Evolutionary conservation across 192 early-diverging fungal genomes (phyloP).

Genomic region (Gamsiella multidivaricata): DNA sequence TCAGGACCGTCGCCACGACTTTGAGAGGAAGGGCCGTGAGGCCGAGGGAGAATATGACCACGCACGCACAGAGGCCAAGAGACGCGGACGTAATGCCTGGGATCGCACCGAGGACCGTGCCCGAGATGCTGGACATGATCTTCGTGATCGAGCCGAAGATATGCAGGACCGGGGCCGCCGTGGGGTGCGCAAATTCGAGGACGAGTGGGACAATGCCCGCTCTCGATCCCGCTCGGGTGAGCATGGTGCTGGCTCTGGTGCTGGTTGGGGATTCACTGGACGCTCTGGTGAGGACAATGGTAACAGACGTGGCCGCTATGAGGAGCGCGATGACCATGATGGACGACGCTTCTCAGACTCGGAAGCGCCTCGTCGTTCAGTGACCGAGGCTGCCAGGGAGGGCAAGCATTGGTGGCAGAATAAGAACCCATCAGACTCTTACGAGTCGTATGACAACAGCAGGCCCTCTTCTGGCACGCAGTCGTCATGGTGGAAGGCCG

Average conservation of each 20-base stretch:
- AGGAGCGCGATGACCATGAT: slow-evolving; percentile 16
- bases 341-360: neutral
- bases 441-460: slow-evolving; percentile 27
- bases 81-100: slow-evolving; percentile 9
- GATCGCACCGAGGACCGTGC: slow-evolving; percentile 20
- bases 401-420: slow-evolving; percentile 37
- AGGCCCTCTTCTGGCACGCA: neutral
- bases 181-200: slow-evolving; percentile 15
- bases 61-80: slow-evolving; percentile 12
- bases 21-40: slow-evolving; percentile 5
- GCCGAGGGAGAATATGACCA: slow-evolving; percentile 13
- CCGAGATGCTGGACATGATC: slow-evolving; percentile 24
- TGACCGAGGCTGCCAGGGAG: slow-evolving; percentile 41
- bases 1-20: slow-evolving; percentile 22
- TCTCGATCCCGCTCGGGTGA: neutral
- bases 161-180: slow-evolving; percentile 20
- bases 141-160: slow-evolving; percentile 26
- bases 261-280: slow-evolving; percentile 5
- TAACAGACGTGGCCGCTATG: slow-evolving; percentile 8
- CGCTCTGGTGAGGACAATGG: slow-evolving; percentile 10
- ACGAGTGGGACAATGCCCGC: slow-evolving; percentile 12
- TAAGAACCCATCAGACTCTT: slow-evolving; percentile 31
- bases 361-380: slow-evolving; percentile 32
- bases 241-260: slow-evolving; percentile 3
- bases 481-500: slow-evolving; percentile 37